Percentiles rank a stretch among this genome's conserved stretches.
Evolutionary conservation across 2,329 filamentous ascomycete genomes (phyloP).

Genomic region (Ophiostoma triangulosporum): DNA sequence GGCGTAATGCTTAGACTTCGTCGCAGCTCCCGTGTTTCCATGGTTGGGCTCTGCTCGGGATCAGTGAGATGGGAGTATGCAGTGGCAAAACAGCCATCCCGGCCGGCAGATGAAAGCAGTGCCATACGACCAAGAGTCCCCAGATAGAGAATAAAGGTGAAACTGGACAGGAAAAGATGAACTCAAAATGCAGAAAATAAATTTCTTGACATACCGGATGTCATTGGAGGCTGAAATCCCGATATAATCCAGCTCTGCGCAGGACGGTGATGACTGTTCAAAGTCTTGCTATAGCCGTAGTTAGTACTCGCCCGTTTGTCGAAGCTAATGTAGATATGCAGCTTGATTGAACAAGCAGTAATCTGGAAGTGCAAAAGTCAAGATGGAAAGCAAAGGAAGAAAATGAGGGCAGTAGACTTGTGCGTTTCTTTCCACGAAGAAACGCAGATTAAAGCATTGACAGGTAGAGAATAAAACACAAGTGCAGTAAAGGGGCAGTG

Average conservation of each 20-base stretch:
- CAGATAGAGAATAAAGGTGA: background rate
- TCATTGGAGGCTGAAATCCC: conserved; percentile 37
- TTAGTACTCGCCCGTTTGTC: background rate
- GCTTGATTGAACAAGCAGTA: too few relatives aligned
- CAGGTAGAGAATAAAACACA: background rate
- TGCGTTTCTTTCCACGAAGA: too few relatives aligned
- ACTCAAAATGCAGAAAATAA: background rate
- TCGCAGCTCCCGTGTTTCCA: background rate
- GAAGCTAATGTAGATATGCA: too few relatives aligned
- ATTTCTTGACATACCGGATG: conserved; percentile 35
- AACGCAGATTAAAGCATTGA: too few relatives aligned
- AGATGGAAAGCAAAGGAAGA: too few relatives aligned
- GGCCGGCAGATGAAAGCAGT: background rate
- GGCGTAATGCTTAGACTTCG: background rate
- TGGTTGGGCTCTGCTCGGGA: background rate
- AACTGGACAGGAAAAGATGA: background rate
- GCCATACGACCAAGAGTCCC: background rate
- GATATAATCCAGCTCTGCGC: conserved; percentile 39
- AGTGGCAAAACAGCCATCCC: background rate
- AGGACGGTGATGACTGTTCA: conserved; percentile 36
- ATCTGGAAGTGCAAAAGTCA: too few relatives aligned
- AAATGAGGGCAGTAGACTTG: too few relatives aligned
- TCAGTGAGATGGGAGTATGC: background rate
- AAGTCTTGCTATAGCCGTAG: conserved; percentile 32
- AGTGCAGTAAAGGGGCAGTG: background rate